Percentiles rank a stretch among this genome's conserved stretches.
Conservation (phyloP, 805 yeast species). For the Starmerella ratchasimensis region DNA sequence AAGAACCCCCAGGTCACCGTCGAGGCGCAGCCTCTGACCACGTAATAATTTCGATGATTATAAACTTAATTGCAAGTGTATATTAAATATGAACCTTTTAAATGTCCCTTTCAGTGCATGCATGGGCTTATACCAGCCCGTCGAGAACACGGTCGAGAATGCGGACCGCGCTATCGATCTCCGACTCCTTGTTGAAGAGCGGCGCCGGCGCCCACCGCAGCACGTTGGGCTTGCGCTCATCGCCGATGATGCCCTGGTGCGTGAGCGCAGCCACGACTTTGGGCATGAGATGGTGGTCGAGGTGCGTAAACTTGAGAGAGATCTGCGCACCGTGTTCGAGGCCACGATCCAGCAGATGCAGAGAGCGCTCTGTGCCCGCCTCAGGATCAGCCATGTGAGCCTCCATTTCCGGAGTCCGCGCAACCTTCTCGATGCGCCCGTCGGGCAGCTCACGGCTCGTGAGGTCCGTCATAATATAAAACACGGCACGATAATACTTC, state of each 20-base stretch:
- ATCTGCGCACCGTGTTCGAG: constrained; percentile 70
- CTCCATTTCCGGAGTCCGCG: neutral
- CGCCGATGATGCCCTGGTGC: constrained; percentile 56
- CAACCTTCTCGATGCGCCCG: neutral
- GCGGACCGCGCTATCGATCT: constrained; percentile 38
- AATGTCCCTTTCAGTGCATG: no score
- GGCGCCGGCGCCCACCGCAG: constrained; percentile 81
- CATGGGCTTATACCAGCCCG: neutral
- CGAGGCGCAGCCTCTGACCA: no score
- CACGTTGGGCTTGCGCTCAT: constrained; percentile 84
- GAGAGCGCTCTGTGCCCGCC: constrained; percentile 5
- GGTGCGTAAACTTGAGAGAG: constrained; percentile 46
- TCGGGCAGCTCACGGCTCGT: no score
- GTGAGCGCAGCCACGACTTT: constrained; percentile 37
- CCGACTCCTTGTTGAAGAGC: constrained; percentile 62
- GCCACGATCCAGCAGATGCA: constrained; percentile 1
- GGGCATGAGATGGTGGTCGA: constrained; percentile 39
- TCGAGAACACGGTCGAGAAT: constrained; percentile 30
- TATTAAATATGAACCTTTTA: no score
- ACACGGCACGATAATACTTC: constrained; percentile 34
- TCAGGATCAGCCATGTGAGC: constrained; percentile 24
- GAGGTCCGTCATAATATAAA: constrained; percentile 61
- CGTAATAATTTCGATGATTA: no score
- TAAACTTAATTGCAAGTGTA: no score
- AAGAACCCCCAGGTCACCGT: no score